Evolutionary conservation across 1,284 basidiomycete genomes (phyloP).

Genomic region (Microbotryum scabiosae): DNA sequence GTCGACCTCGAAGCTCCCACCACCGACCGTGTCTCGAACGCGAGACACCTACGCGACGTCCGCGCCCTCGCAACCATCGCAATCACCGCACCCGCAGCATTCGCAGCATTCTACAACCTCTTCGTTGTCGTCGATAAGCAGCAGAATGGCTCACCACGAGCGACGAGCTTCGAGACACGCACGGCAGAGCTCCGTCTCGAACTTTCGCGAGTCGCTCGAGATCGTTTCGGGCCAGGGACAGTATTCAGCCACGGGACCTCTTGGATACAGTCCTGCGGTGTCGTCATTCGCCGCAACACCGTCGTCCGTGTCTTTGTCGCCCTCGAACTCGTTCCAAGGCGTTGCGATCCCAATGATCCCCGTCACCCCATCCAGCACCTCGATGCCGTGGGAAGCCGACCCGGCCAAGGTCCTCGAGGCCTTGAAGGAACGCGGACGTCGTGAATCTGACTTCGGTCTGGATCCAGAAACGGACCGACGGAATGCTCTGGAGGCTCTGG

Average conservation of each 20-base stretch:
- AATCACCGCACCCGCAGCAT: background rate
- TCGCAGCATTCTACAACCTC: background rate
- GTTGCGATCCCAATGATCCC: background rate
- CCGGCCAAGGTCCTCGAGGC: slow-evolving; percentile 29
- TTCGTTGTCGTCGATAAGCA: background rate
- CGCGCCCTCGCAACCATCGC: slow-evolving; percentile 1
- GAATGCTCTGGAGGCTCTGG: slow-evolving; percentile 29
- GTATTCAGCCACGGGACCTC: slow-evolving; percentile 7
- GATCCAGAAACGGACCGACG: slow-evolving; percentile 20
- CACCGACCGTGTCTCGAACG: no score
- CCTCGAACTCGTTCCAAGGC: background rate
- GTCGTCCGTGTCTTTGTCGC: background rate
- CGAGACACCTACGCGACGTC: slow-evolving; percentile 4
- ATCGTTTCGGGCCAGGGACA: slow-evolving; percentile 28
- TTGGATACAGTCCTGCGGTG: slow-evolving; percentile 10
- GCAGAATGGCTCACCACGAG: slow-evolving; percentile 14
- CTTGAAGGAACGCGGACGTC: slow-evolving; percentile 28
- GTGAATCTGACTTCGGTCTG: slow-evolving; percentile 9
- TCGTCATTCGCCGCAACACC: slow-evolving; percentile 18
- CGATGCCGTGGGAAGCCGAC: slow-evolving; percentile 16
- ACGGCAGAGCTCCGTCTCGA: slow-evolving; percentile 31
- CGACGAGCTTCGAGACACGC: slow-evolving; percentile 32
- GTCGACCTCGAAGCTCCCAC: no score
- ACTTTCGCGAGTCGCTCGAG: slow-evolving; percentile 35
- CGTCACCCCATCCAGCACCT: background rate